These are phyloP conservation scores for Termitomyces sp. DNA, from an alignment of 768 basidiomycete genomes.

Conservation along the genomic window DNA sequence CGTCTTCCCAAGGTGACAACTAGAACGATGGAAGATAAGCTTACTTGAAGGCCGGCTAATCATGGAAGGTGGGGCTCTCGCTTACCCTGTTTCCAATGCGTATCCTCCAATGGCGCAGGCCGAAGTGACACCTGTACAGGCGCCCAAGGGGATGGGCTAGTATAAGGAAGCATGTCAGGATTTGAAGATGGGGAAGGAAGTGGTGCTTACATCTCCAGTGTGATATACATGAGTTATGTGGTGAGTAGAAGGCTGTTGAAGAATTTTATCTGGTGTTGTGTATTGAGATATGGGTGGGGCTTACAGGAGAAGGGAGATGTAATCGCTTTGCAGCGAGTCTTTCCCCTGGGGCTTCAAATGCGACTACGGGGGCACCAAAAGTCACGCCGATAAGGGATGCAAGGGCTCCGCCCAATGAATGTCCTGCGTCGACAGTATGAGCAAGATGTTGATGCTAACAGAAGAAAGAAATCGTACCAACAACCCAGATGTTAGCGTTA, in stretches of 20 bases:
- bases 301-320: slow-evolving; percentile 83
- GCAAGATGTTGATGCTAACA: background rate
- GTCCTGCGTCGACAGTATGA: slow-evolving; percentile 26
- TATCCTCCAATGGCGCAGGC: slow-evolving; percentile 60
- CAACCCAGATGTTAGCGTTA: slow-evolving; percentile 83
- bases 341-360: slow-evolving; percentile 85
- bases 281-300: slow-evolving; percentile 16
- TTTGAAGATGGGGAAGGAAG: background rate
- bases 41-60: background rate
- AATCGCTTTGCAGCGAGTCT: slow-evolving; percentile 67
- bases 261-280: background rate
- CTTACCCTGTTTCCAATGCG: slow-evolving; percentile 69
- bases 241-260: slow-evolving; percentile 55
- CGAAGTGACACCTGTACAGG: slow-evolving; percentile 67
- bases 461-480: slow-evolving; percentile 33
- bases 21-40: slow-evolving; percentile 14
- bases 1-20: slow-evolving; percentile 86
- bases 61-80: background rate
- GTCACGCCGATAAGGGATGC: slow-evolving; percentile 83
- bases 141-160: slow-evolving; percentile 84
- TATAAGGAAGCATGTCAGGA: background rate
- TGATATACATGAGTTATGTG: slow-evolving; percentile 89
- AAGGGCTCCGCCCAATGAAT: slow-evolving; percentile 84
- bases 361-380: slow-evolving; percentile 89
- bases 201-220: slow-evolving; percentile 66